Evolutionary conservation across 2,329 filamentous ascomycete species (phyloP).

Genomic region (Colletotrichum ledebouriae): DNA sequence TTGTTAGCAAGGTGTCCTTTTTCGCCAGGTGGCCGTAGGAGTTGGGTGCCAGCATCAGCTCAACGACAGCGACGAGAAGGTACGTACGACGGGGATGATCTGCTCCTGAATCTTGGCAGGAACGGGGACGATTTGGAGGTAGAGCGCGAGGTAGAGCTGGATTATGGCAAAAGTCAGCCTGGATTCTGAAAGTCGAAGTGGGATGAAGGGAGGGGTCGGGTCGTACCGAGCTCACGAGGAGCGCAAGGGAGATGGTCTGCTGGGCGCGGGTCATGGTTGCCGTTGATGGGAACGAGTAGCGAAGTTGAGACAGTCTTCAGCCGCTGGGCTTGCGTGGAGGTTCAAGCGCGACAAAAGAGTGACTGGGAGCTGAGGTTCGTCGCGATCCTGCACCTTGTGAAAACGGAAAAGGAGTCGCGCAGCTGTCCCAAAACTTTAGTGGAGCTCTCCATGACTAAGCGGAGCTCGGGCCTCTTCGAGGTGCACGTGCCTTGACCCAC

Average conservation of each 20-base stretch:
- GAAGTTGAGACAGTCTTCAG: too few species aligned
- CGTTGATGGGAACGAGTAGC: neutral
- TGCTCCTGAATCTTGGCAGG: slow-evolving; percentile 83
- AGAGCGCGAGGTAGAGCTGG: slow-evolving; percentile 92
- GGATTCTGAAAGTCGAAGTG: neutral
- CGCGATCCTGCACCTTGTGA: slow-evolving; percentile 17
- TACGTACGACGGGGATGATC: slow-evolving; percentile 88
- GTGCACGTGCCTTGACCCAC: too few species aligned
- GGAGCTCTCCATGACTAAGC: slow-evolving; percentile 23
- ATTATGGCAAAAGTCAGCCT: slow-evolving; percentile 41
- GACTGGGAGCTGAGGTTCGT: slow-evolving; percentile 34
- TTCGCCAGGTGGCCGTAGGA: neutral
- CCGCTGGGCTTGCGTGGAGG: neutral
- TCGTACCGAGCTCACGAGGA: slow-evolving; percentile 88
- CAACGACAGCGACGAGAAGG: neutral
- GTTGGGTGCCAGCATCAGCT: neutral
- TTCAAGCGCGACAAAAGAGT: slow-evolving; percentile 30
- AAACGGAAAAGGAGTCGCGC: slow-evolving; percentile 31
- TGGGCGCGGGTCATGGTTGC: slow-evolving; percentile 91
- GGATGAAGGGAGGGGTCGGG: slow-evolving; percentile 46
- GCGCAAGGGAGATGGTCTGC: slow-evolving; percentile 89
- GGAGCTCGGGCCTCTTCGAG: neutral
- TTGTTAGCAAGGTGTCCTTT: slow-evolving; percentile 25
- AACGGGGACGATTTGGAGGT: slow-evolving; percentile 85
- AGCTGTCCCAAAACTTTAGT: slow-evolving; percentile 37